Base-by-base conservation (phyloP, 1,284 basidiomycete species). In the Microbotryum intermedium region DNA sequence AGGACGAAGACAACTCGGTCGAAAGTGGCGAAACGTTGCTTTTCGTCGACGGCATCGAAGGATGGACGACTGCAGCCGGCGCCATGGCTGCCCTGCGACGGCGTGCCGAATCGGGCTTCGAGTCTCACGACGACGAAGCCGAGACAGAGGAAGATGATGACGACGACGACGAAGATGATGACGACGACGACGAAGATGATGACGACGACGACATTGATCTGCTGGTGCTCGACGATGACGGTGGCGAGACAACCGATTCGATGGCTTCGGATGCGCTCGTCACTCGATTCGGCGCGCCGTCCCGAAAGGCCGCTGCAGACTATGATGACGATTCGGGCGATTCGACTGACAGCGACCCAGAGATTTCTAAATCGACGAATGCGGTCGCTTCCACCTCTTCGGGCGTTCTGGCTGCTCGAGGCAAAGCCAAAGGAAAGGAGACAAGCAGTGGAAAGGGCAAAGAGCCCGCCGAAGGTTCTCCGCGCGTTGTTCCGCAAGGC, bases 241-340 rank as follows among this genome's bases (percentile, higher is more conserved):
- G 63, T 39, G 70, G 68, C 28, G 67, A 69, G 25, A 70, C 70
- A 1, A 71, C 70, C 30, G 70, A 71, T 57, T 67, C 68, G 13
- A 52, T 71, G 21, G 70, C 70, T 50, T 69, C 69, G 45, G 66
- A 69, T 28, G 70, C 67, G 57, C 65, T 66, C 34, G 57, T 70
- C 45, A 65, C 65, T 26, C 66, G 70, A 21, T 68, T 68, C 8
- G 56, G 70, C 34, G 63, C 11, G 60, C 60, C 44, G 58, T 53
- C 21, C n/a, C 45, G 47, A 34, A 34, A 55, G 30, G 28, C 21
- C 10, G n/a, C 29, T 34, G 30, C n/a, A 2, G 28, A 29, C 30
- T 55, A 28, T 6, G 53, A 52, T 10, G 44, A 51, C 21, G 65
- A 58, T 29, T 60, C 56, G 28, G 63, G 62, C 23, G 59, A 57